Evolutionary conservation across 2,329 filamentous ascomycete species (phyloP).

Genomic region (Scorias spongiosa): DNA sequence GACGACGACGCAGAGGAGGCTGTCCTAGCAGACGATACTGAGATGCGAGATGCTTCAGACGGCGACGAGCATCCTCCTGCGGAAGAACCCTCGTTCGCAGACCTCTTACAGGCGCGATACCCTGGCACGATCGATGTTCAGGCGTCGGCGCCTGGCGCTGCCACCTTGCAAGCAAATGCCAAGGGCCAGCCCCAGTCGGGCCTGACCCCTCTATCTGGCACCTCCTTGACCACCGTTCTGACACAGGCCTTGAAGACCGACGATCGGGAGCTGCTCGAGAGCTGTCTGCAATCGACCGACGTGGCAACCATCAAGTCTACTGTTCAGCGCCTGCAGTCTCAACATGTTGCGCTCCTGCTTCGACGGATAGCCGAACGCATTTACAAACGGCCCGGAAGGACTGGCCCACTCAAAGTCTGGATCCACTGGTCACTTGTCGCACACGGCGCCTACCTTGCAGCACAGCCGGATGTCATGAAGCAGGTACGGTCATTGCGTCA

Average conservation of each 20-base stretch:
- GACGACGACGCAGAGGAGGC: conserved; percentile 10
- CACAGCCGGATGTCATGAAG: conserved; percentile 67
- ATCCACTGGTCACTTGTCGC: conserved; percentile 88
- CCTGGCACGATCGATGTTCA: conserved; percentile 40
- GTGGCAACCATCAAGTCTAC: conserved; percentile 67
- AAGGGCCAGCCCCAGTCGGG: conserved; percentile 36
- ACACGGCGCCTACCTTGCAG: conserved; percentile 80
- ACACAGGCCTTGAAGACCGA: conserved; percentile 86
- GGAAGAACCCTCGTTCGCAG: conserved; percentile 15
- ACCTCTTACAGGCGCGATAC: conserved; percentile 35
- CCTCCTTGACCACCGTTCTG: conserved; percentile 82
- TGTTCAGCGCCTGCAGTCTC: conserved; percentile 77
- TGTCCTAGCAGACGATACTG: conserved; percentile 7
- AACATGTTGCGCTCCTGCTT: conserved; percentile 63
- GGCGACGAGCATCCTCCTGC: conserved; percentile 20
- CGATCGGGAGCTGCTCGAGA: conserved; percentile 77
- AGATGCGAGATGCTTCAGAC: conserved; percentile 9
- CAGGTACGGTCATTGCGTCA: conserved; percentile 66
- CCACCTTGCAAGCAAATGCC: conserved; percentile 77
- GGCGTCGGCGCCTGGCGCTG: conserved; percentile 53
- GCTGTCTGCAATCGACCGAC: conserved; percentile 72
- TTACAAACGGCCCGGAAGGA: conserved; percentile 73
- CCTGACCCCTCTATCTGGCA: conserved; percentile 50
- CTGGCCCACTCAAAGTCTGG: conserved; percentile 84
- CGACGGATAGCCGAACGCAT: conserved; percentile 75